These are phyloP conservation scores for Euclidium syriacum DNA, from an alignment of 345 rosid species.

Conservation along the genomic window DNA sequence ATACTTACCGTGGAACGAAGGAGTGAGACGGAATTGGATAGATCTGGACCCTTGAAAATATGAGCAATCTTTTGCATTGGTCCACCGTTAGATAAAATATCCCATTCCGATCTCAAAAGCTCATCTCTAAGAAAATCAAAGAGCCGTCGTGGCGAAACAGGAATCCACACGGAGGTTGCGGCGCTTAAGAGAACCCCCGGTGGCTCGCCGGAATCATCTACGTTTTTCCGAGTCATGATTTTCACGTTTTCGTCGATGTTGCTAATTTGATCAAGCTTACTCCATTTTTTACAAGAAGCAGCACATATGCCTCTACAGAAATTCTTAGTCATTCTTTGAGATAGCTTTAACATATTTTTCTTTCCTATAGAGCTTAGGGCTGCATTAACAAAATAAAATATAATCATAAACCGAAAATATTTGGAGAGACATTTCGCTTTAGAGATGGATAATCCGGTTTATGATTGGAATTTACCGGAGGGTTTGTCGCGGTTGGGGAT, in stretches of 20 bases:
- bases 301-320: slow-evolving; percentile 93
- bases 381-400: background rate
- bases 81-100: slow-evolving; percentile 85
- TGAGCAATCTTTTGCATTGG: slow-evolving; percentile 98
- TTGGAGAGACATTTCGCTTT: no score
- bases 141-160: slow-evolving; percentile 53
- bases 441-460: no score
- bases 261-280: slow-evolving; percentile 56
- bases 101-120: slow-evolving; percentile 88
- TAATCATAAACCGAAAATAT: background rate
- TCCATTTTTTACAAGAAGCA: slow-evolving; percentile 78
- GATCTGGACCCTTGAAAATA: slow-evolving; percentile 88
- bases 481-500: slow-evolving; percentile 30
- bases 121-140: slow-evolving; percentile 87
- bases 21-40: slow-evolving; percentile 91
- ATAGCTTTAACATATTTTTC: slow-evolving; percentile 85
- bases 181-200: slow-evolving; percentile 91
- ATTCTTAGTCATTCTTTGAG: slow-evolving; percentile 85
- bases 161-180: slow-evolving; percentile 92
- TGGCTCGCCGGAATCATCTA: slow-evolving; percentile 93
- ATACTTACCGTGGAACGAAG: slow-evolving; percentile 64
- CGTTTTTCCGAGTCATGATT: slow-evolving; percentile 82
- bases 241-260: slow-evolving; percentile 81
- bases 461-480: slow-evolving; percentile 19
- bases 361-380: slow-evolving; percentile 48